Percentiles rank a stretch among this genome's conserved stretches.
phyloP scores from a whole-genome alignment of 169 alveolate species.

The Plasmodium gonderi region DNA sequence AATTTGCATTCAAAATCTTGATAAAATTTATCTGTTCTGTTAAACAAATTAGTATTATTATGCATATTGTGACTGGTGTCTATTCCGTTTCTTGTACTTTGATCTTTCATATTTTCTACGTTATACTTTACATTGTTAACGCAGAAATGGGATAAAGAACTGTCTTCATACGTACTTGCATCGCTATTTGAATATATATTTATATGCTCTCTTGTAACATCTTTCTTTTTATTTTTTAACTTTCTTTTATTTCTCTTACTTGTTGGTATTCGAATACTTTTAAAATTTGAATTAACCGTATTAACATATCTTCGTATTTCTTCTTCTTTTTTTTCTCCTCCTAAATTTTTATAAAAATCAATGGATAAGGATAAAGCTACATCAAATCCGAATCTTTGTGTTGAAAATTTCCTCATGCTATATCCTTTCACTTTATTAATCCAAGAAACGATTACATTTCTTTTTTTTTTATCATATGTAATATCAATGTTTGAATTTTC shows the following conservation, averaged over 20 bases:
- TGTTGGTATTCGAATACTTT: conserved; percentile 21
- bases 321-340: conserved; percentile 57
- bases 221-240: neutral
- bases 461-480: conserved; percentile 42
- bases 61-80: neutral
- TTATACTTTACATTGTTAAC: conserved; percentile 18
- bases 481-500: conserved; percentile 40
- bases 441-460: conserved; percentile 65
- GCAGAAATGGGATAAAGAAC: neutral
- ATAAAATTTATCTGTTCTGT: conserved; percentile 4
- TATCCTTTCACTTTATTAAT: conserved; percentile 41
- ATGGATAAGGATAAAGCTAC: conserved; percentile 41
- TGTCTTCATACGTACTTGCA: neutral
- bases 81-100: neutral
- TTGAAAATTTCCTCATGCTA: conserved; percentile 40
- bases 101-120: neutral
- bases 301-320: conserved; percentile 54
- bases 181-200: neutral
- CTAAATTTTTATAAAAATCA: conserved; percentile 55
- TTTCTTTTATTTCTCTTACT: conserved; percentile 7
- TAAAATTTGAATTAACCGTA: conserved; percentile 26
- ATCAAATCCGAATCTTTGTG: conserved; percentile 70
- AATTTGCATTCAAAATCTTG: conserved; percentile 12
- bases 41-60: conserved; percentile 17
- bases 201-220: neutral